Percentiles rank a stretch among this genome's conserved stretches.
Conservation (phyloP, 352 stramenopile genomes). For the Phytophthora capsici region DNA sequence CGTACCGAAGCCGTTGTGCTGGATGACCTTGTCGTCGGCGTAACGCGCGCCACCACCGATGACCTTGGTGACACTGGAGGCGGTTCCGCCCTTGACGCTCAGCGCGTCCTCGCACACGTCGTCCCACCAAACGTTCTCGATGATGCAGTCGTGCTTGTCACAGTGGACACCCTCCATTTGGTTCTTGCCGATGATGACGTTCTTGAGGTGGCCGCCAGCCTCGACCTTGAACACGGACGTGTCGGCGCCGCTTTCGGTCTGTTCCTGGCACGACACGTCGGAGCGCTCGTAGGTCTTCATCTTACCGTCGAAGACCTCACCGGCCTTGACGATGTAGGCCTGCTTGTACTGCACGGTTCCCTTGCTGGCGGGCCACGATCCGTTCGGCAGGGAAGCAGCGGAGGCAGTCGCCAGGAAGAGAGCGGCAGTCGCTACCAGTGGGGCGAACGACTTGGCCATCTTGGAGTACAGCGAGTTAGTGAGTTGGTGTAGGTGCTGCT, state of each 20-base stretch:
- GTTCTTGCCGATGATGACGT: conserved; percentile 1
- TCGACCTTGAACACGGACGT: neutral
- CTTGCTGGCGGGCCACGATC: conserved; percentile 22
- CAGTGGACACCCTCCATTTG: neutral
- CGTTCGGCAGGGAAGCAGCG: conserved; percentile 23
- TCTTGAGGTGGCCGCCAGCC: neutral
- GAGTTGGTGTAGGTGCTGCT: neutral
- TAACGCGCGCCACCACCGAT: neutral
- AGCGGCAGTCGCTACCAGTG: conserved; percentile 10
- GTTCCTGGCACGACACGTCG: neutral
- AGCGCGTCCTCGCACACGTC: conserved; percentile 20
- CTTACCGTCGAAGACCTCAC: conserved; percentile 6
- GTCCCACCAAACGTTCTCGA: neutral
- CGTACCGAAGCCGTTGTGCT: neutral
- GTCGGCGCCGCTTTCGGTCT: neutral
- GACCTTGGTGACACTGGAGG: neutral
- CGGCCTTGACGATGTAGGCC: conserved; percentile 13
- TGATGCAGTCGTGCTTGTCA: neutral
- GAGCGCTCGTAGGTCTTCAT: neutral
- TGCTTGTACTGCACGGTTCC: conserved; percentile 17
- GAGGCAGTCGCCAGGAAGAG: conserved; percentile 8
- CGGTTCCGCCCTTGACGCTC: conserved; percentile 25
- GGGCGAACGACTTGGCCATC: conserved; percentile 17
- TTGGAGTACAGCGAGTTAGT: neutral
- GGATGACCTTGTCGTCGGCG: neutral